Conservation (phyloP, 805 yeast genomes). For the Starmerella etchellsii region DNA sequence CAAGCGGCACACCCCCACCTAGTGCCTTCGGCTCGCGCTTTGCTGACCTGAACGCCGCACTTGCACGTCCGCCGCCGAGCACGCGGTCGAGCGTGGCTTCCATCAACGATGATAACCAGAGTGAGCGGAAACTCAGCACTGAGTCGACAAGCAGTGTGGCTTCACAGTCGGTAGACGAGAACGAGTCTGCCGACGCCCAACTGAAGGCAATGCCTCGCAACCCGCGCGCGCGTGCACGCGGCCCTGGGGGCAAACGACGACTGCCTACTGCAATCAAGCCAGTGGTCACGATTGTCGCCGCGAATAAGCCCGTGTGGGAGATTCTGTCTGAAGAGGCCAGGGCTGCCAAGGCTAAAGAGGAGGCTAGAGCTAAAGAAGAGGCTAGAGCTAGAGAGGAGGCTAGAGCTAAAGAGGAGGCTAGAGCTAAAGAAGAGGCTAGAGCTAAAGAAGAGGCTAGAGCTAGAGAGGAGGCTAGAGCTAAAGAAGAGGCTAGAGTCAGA, state of each 20-base stretch:
- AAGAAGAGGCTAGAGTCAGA: too few species aligned
- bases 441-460: too few species aligned
- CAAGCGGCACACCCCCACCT: too few species aligned
- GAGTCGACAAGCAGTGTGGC: background rate
- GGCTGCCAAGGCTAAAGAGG: too few species aligned
- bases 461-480: too few species aligned
- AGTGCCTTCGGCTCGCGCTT: constrained; percentile 17
- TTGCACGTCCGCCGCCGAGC: constrained; percentile 19
- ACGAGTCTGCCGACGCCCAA: constrained; percentile 17
- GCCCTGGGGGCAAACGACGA: constrained; percentile 23
- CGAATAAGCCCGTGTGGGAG: constrained; percentile 15
- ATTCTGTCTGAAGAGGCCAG: background rate
- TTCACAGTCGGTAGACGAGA: background rate
- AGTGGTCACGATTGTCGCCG: constrained; percentile 13
- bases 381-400: too few species aligned
- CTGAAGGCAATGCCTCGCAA: constrained; percentile 16
- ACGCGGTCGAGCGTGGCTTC: constrained; percentile 7
- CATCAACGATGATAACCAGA: background rate
- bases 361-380: too few species aligned
- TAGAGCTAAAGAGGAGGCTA: too few species aligned
- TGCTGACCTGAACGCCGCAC: constrained; percentile 20
- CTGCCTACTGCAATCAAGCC: constrained; percentile 22
- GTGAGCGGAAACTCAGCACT: background rate
- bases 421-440: too few species aligned
- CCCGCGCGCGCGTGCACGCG: constrained; percentile 22